Evolutionary conservation across 495 filamentous ascomycete species (phyloP).

Genomic region (Glarea lozoyensis): DNA sequence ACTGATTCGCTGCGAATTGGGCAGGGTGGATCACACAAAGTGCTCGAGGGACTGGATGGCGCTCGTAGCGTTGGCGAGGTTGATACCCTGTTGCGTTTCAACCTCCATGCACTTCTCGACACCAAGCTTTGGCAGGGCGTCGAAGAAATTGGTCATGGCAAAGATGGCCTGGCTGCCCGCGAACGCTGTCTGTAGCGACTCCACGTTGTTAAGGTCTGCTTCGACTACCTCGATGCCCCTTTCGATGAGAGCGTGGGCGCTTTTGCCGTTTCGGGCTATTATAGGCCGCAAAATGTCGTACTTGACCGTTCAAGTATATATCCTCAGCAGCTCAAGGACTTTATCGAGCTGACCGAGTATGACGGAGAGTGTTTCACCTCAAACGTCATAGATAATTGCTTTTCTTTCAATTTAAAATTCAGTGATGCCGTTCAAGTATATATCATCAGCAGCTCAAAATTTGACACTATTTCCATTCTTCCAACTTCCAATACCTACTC

Average conservation of each 20-base stretch:
- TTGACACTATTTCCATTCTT: too few species aligned
- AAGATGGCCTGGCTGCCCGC: slow-evolving; percentile 28
- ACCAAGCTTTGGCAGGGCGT: slow-evolving; percentile 21
- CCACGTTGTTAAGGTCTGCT: slow-evolving; percentile 39
- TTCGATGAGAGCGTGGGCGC: not conserved
- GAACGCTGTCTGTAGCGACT: slow-evolving; percentile 36
- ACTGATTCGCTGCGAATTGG: slow-evolving; percentile 16
- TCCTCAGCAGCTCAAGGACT: too few species aligned
- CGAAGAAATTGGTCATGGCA: slow-evolving; percentile 43
- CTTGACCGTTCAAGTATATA: too few species aligned
- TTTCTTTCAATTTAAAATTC: too few species aligned
- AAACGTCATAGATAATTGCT: too few species aligned
- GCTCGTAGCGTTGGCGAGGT: slow-evolving; percentile 29
- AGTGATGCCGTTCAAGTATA: too few species aligned
- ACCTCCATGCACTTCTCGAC: slow-evolving; percentile 23
- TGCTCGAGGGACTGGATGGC: slow-evolving; percentile 28
- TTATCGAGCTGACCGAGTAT: too few species aligned
- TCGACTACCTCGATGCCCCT: slow-evolving; percentile 5
- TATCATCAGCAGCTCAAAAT: too few species aligned
- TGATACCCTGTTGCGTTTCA: slow-evolving; percentile 34
- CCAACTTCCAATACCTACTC: too few species aligned
- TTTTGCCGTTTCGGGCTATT: not conserved
- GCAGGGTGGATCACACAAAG: slow-evolving; percentile 33
- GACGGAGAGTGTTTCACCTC: too few species aligned
- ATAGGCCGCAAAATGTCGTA: too few species aligned